Percentiles rank a stretch among this genome's conserved stretches.
phyloP scores from a whole-genome alignment of 73 alveolate species.

The Durusdinium trenchii region DNA sequence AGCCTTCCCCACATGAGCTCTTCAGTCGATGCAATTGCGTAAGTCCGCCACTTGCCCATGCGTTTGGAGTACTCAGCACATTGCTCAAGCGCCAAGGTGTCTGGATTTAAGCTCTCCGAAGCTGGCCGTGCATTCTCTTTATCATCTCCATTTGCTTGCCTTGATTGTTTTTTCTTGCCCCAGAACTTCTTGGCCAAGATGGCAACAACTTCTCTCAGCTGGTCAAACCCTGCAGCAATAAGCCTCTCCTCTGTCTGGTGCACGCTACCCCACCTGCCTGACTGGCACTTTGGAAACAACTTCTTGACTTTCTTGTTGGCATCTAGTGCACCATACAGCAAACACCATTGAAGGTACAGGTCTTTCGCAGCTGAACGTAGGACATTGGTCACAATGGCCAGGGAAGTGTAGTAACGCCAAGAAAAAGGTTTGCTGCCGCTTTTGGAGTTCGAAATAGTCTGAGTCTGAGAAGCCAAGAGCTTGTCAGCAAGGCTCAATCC shows the following conservation, averaged over 20 bases:
- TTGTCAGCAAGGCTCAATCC: conserved; percentile 8
- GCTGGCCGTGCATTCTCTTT: too few species aligned
- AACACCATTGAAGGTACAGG: background rate
- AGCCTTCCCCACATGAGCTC: background rate
- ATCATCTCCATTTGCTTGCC: background rate
- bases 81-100: conserved; percentile 15
- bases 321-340: background rate
- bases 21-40: background rate
- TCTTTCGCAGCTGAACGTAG: background rate
- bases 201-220: background rate
- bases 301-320: background rate
- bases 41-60: conserved; percentile 24
- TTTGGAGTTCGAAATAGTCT: too few species aligned
- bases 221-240: background rate
- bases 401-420: background rate
- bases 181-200: too few species aligned
- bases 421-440: too few species aligned
- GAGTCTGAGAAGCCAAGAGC: background rate
- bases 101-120: conserved; percentile 24
- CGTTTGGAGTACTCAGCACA: background rate
- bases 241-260: background rate
- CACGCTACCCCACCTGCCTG: conserved; percentile 9
- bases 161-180: background rate
- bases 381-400: conserved; percentile 4
- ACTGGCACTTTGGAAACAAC: background rate